Percentiles rank a stretch among this genome's conserved stretches.
Conservation (phyloP, 2,329 filamentous ascomycete species). For the Hypoxylon sp. region DNA sequence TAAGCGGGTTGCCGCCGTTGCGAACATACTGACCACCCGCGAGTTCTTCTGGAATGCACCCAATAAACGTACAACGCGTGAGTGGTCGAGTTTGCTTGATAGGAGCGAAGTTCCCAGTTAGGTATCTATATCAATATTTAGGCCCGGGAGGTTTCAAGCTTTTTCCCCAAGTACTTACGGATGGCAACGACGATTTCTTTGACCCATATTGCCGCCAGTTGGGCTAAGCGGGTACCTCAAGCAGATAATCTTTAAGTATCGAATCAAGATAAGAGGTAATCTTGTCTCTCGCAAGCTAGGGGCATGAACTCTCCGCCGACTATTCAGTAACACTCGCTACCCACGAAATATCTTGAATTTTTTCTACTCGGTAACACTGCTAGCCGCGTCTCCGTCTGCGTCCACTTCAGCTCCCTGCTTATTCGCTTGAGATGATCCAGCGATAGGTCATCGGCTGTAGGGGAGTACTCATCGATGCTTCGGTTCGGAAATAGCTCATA, state of each 20-base stretch:
- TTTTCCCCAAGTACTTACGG: conserved; percentile 43
- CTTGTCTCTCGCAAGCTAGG: background rate
- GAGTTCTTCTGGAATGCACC: conserved; percentile 72
- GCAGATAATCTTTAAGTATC: background rate
- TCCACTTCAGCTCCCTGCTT: background rate
- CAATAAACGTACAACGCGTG: conserved; percentile 68
- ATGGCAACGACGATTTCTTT: conserved; percentile 35
- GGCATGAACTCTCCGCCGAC: background rate
- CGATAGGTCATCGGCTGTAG: background rate
- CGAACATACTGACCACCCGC: conserved; percentile 77
- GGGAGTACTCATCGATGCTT: background rate
- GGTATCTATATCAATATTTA: conserved; percentile 58
- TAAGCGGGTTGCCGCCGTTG: conserved; percentile 76
- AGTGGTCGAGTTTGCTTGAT: conserved; percentile 66
- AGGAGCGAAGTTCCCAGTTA: conserved; percentile 77
- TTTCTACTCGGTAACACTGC: background rate
- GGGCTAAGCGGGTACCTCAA: background rate
- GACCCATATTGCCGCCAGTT: conserved; percentile 35
- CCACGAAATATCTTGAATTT: background rate
- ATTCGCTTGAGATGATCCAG: background rate
- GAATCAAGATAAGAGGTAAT: background rate
- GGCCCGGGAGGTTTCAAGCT: conserved; percentile 1
- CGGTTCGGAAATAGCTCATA: background rate
- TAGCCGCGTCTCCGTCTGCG: background rate
- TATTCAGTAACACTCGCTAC: background rate